phyloP scores from a whole-genome alignment of 2,329 filamentous ascomycete genomes.

The Aureobasidium melanogenum region DNA sequence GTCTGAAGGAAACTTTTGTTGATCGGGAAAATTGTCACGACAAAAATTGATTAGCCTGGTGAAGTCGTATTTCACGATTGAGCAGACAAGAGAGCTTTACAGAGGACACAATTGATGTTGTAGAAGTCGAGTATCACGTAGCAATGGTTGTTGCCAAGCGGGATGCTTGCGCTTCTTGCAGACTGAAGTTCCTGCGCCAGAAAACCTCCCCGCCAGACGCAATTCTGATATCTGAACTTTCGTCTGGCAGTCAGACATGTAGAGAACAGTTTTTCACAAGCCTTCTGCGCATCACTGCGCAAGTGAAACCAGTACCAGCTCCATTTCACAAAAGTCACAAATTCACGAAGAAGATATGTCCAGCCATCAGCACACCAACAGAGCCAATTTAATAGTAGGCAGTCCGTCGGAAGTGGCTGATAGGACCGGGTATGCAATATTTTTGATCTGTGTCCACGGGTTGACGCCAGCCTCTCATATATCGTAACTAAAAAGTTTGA shows the following conservation, averaged over 20 bases:
- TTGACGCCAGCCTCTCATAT: conserved; percentile 22
- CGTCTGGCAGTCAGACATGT: not conserved
- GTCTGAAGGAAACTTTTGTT: not conserved
- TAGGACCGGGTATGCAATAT: conserved; percentile 25
- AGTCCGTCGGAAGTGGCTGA: conserved; percentile 26
- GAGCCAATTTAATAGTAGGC: conserved; percentile 21
- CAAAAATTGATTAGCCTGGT: no score
- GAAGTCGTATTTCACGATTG: no score
- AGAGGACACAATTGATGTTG: not conserved
- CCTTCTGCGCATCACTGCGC: not conserved
- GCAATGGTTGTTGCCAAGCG: not conserved
- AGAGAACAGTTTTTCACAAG: not conserved
- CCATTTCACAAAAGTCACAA: not conserved
- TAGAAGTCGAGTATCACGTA: not conserved
- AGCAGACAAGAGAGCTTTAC: not conserved
- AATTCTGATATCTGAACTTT: not conserved
- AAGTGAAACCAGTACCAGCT: no score
- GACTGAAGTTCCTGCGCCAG: not conserved
- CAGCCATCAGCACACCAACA: conserved; percentile 27
- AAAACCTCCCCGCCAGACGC: not conserved
- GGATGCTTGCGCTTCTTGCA: not conserved
- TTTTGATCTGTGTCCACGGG: conserved; percentile 25
- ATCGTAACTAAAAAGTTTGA: conserved; percentile 20
- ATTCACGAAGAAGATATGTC: conserved; percentile 18
- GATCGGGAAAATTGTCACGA: not conserved